Evolutionary conservation across 2,329 filamentous ascomycete species (phyloP).

Genomic region (Dryadomyces quercivorus): DNA sequence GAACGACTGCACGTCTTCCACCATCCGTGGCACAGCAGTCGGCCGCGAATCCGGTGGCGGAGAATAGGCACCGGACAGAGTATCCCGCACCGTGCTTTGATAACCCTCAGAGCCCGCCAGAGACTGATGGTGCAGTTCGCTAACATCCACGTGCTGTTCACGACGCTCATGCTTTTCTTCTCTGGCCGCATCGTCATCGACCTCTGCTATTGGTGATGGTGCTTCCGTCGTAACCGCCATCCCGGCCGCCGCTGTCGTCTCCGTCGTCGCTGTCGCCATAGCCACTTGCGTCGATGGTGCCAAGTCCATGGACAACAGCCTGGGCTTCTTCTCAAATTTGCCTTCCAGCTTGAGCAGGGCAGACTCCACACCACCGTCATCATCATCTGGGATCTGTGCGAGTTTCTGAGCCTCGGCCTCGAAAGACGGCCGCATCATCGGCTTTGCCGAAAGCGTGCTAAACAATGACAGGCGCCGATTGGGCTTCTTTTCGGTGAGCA

Average conservation of each 20-base stretch:
- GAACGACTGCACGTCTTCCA: slow-evolving; percentile 31
- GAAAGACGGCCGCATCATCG: slow-evolving; percentile 61
- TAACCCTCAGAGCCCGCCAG: neutral
- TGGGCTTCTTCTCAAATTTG: slow-evolving; percentile 49
- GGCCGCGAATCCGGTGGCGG: slow-evolving; percentile 1
- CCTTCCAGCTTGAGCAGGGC: slow-evolving; percentile 86
- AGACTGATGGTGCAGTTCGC: slow-evolving; percentile 5
- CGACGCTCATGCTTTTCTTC: slow-evolving; percentile 34
- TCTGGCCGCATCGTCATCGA: slow-evolving; percentile 10
- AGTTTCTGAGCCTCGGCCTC: slow-evolving; percentile 80
- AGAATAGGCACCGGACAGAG: neutral
- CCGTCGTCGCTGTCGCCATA: slow-evolving; percentile 4
- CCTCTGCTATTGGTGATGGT: neutral
- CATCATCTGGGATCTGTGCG: slow-evolving; percentile 78
- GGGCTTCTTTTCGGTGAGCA: slow-evolving; percentile 37
- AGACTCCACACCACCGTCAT: slow-evolving; percentile 85
- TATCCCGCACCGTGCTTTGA: neutral
- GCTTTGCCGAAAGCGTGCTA: slow-evolving; percentile 50
- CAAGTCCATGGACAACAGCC: neutral
- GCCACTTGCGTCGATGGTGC: neutral
- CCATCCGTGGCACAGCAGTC: slow-evolving; percentile 12
- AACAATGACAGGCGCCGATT: slow-evolving; percentile 41
- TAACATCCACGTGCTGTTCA: slow-evolving; percentile 30
- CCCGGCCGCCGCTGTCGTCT: slow-evolving; percentile 3
- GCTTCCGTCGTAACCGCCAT: neutral